Evolutionary conservation across 2,329 filamentous ascomycete species (phyloP), one percentile per base, ranked within the genome.

Genomic region (Nakataea oryzae): DNA sequence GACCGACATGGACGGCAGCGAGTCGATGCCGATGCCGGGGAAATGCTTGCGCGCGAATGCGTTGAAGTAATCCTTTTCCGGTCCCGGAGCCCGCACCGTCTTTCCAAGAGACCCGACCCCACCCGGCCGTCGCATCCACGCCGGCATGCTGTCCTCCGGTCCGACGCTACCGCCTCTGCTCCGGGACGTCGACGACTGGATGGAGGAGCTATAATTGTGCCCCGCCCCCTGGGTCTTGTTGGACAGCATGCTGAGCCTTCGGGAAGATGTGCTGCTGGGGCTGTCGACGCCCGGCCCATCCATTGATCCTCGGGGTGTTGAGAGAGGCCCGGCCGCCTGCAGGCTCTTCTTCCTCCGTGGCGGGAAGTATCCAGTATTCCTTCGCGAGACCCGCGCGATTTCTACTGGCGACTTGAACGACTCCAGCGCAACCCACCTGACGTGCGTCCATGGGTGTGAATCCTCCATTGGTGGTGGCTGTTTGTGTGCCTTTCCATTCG

Each of bases 311-410:
- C 84, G 83, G 9, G 89, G 89, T 2, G 88, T 91, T 24, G 86
- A 85, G 60, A 86, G 67, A 17, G 85, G 81, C 3, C 89, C 89
- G 61, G 83, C 81, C 1, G 86, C 86, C 68, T 82, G 79, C 12
- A 84, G 75, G 65, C 89, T 95, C 86, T 95, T 95, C 85, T 93
- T 91, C 71, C 92, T 82, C 26, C 92, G 85, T 9, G 93, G 93
- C 3, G 93, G 93, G 70, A 97, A 97, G 75, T 93, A 97, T 28
- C 93, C 93, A 57, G 97, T 81, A 2, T 88, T 83, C 74, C 87
- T 86, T 63, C 90, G 86, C 27, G 91, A 86, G 63, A 97, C 85
- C 32, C 95, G 86, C 21, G 87, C 91, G 66, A 99, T 95, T 72
- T 97, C 90, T 28, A 95, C 86, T 0, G 91, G 87, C 28, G 86